Evolutionary conservation across 169 alveolate genomes (phyloP).

Genomic region (Theileria parva): DNA sequence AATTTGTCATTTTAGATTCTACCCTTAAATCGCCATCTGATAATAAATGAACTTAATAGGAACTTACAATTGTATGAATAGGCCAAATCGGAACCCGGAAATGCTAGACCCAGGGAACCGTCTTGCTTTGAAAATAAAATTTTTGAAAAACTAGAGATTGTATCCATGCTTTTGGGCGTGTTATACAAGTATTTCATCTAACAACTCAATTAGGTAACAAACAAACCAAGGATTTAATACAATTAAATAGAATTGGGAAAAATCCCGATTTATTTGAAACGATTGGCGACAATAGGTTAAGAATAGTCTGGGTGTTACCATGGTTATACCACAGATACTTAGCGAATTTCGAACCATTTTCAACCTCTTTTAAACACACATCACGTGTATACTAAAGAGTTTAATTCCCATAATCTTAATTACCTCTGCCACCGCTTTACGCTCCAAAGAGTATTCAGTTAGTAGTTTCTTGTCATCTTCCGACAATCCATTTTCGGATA

Average conservation of each 20-base stretch:
- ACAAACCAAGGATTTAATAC: slow-evolving; percentile 34
- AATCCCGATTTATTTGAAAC: slow-evolving; percentile 10
- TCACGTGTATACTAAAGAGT: slow-evolving; percentile 46
- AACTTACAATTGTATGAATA: slow-evolving; percentile 53
- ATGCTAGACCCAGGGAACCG: slow-evolving; percentile 50
- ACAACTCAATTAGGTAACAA: not conserved
- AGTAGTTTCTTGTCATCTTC: slow-evolving; percentile 30
- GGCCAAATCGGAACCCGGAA: slow-evolving; percentile 64
- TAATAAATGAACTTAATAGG: not conserved
- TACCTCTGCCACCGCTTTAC: slow-evolving; percentile 62
- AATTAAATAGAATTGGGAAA: not conserved
- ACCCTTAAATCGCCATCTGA: slow-evolving; percentile 11
- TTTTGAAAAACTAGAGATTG: slow-evolving; percentile 27
- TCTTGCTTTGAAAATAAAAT: slow-evolving; percentile 16
- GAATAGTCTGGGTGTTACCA: slow-evolving; percentile 9
- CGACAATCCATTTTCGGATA: not conserved
- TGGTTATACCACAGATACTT: slow-evolving; percentile 40
- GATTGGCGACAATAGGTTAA: slow-evolving; percentile 22
- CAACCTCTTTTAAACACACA: slow-evolving; percentile 52
- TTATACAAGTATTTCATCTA: slow-evolving; percentile 57
- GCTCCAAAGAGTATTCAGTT: slow-evolving; percentile 28
- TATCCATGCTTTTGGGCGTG: slow-evolving; percentile 58
- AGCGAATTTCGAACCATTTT: slow-evolving; percentile 56
- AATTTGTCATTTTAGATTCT: not conserved
- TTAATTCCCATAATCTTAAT: not conserved